Conservation (phyloP, 108 stramenopile genomes). For the Bacterosira constricta region DNA sequence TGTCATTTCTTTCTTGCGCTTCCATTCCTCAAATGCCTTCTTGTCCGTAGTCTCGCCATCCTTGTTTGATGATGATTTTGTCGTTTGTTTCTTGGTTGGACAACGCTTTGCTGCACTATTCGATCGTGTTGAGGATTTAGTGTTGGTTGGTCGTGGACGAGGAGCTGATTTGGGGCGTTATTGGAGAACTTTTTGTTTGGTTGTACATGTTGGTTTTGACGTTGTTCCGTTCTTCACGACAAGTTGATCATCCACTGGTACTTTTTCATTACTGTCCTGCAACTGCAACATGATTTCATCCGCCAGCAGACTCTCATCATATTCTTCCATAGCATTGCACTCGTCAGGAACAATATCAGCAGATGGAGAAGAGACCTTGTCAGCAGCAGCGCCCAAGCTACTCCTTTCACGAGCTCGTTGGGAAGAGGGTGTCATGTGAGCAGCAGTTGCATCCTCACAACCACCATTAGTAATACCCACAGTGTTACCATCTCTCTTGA, state of each 20-base stretch:
- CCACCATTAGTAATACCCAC: not conserved
- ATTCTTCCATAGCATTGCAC: not conserved
- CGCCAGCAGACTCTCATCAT: not conserved
- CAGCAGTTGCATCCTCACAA: not conserved
- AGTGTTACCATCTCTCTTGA: not conserved
- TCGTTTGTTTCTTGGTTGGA: not conserved
- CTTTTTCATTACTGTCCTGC: not conserved
- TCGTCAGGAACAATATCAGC: not conserved
- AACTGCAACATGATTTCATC: too few relatives aligned
- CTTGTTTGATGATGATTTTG: not conserved
- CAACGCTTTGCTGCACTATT: not conserved
- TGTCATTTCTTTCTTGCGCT: slow-evolving; percentile 43
- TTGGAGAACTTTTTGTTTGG: not conserved
- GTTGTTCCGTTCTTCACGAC: not conserved
- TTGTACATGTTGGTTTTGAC: not conserved
- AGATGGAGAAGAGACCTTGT: not conserved
- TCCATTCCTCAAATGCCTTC: slow-evolving; percentile 45
- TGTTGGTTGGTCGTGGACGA: not conserved
- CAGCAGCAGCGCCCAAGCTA: not conserved
- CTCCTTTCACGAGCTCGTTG: not conserved
- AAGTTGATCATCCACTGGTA: not conserved
- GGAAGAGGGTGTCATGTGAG: slow-evolving; percentile 5
- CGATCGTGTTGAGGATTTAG: not conserved
- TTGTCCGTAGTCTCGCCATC: slow-evolving; percentile 17
- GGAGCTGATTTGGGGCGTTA: not conserved